phyloP scores from a whole-genome alignment of 2,329 filamentous ascomycete genomes.

The Beauveria asiatica region DNA sequence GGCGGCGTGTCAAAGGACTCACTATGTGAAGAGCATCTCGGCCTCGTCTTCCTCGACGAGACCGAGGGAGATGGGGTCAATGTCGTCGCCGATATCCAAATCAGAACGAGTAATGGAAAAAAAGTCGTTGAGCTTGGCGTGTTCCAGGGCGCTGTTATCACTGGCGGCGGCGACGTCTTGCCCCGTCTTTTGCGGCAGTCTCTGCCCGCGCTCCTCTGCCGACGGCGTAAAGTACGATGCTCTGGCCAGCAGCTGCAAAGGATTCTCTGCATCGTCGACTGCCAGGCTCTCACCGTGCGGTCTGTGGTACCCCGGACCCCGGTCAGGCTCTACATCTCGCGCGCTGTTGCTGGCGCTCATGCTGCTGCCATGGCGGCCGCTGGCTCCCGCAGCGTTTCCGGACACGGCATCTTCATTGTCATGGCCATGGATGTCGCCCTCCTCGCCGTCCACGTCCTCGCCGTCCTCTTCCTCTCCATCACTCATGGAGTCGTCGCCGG shows the following conservation, averaged over 20 bases:
- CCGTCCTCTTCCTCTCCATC: conserved; percentile 14
- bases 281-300: conserved; percentile 43
- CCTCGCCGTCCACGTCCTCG: conserved; percentile 17
- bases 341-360: not conserved
- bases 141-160: conserved; percentile 21
- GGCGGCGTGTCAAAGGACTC: conserved; percentile 21
- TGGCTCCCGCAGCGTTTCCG: not conserved
- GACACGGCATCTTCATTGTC: conserved; percentile 14
- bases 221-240: conserved; percentile 61
- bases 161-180: conserved; percentile 17
- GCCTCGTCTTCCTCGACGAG: conserved; percentile 60
- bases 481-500: conserved; percentile 16
- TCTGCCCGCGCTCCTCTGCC: conserved; percentile 25
- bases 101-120: conserved; percentile 57
- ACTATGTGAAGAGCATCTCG: conserved; percentile 56
- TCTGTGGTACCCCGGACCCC: conserved; percentile 7
- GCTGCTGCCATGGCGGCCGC: not conserved
- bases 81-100: conserved; percentile 52
- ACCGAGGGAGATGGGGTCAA: conserved; percentile 62
- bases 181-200: conserved; percentile 18
- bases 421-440: conserved; percentile 20
- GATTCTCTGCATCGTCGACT: conserved; percentile 67
- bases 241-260: conserved; percentile 62
- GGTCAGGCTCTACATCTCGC: not conserved
- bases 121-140: conserved; percentile 47